Conservation (phyloP, 2,329 filamentous ascomycete species). For the Westerdykella aurantiaca region DNA sequence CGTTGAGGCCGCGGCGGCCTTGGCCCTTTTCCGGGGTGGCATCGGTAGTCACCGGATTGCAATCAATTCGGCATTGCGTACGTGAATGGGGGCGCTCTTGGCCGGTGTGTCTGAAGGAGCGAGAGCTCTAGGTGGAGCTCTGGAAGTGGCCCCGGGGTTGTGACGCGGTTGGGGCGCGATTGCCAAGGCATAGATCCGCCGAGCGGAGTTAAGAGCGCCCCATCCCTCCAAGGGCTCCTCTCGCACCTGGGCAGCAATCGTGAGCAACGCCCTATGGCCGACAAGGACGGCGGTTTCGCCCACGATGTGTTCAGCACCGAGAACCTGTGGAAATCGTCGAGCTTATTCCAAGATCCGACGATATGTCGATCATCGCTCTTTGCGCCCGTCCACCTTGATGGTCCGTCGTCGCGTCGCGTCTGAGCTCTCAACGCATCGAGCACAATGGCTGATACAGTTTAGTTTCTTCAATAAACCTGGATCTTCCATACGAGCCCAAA, state of each 20-base stretch:
- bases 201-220: too few species aligned
- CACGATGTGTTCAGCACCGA: slow-evolving; percentile 59
- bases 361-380: slow-evolving; percentile 28
- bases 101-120: too few species aligned
- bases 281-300: slow-evolving; percentile 37
- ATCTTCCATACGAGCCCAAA: slow-evolving; percentile 38
- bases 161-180: neutral
- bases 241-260: too few species aligned
- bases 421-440: slow-evolving; percentile 15
- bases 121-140: neutral
- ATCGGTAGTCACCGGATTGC: slow-evolving; percentile 39
- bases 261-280: neutral
- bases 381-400: slow-evolving; percentile 30
- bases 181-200: neutral
- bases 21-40: slow-evolving; percentile 66
- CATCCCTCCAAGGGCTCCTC: too few species aligned
- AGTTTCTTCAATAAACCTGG: slow-evolving; percentile 34
- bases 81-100: neutral
- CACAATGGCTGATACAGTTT: slow-evolving; percentile 14
- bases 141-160: too few species aligned
- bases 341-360: slow-evolving; percentile 33
- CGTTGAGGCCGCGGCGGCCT: slow-evolving; percentile 53
- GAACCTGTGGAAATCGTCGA: slow-evolving; percentile 55
- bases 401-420: slow-evolving; percentile 27
- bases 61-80: neutral